phyloP scores from a whole-genome alignment of 192 early-diverging fungal genomes.

The Rhizoclosmatium sp. region DNA sequence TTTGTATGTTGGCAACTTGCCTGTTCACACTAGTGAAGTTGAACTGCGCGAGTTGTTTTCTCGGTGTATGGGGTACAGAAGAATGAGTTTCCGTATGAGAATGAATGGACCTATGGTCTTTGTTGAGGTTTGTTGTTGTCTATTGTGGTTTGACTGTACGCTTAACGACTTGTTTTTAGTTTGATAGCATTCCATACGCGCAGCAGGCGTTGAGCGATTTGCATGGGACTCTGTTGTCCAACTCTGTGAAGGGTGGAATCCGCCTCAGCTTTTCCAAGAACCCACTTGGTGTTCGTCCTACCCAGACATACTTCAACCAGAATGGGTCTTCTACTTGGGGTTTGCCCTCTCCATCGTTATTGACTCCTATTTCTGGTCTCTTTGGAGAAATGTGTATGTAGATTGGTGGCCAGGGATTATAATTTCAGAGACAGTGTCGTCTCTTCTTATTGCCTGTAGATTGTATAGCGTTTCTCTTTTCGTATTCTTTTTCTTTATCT shows the following conservation, averaged over 20 bases:
- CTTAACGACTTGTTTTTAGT: constrained; percentile 47
- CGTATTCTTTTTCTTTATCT: no score
- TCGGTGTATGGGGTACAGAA: constrained; percentile 82
- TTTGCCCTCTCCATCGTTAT: background rate
- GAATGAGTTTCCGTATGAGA: constrained; percentile 86
- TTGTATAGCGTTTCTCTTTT: no score
- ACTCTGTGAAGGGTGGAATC: constrained; percentile 92
- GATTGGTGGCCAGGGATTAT: no score
- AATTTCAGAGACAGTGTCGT: no score
- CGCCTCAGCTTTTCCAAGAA: constrained; percentile 96
- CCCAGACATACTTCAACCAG: background rate
- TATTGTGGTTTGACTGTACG: background rate
- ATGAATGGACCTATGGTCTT: constrained; percentile 98
- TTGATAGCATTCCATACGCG: constrained; percentile 92
- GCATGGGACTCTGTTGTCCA: constrained; percentile 81
- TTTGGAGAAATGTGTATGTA: background rate
- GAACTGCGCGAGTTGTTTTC: constrained; percentile 87
- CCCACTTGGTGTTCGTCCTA: constrained; percentile 84
- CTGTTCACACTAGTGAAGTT: constrained; percentile 84
- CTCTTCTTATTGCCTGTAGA: no score
- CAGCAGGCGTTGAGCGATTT: constrained; percentile 89
- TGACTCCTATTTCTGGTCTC: background rate
- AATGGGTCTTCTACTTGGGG: background rate
- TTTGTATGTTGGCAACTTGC: constrained; percentile 96
- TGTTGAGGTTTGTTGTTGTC: constrained; percentile 73